These are phyloP conservation scores for Dryas integrifolia DNA, from an alignment of 331 rosid genomes.

Conservation along the genomic window DNA sequence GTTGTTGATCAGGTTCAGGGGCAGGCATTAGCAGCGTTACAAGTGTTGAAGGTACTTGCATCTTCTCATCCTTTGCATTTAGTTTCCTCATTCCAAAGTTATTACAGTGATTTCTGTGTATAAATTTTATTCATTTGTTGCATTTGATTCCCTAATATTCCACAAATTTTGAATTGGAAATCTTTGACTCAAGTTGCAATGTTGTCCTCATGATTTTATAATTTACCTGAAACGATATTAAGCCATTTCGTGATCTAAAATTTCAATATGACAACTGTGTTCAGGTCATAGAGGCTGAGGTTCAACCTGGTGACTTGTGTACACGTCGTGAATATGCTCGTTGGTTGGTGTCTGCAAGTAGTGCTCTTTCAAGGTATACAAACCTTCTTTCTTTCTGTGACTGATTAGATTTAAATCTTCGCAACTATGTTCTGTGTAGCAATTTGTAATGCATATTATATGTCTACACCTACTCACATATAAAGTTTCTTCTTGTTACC, in stretches of 20 bases:
- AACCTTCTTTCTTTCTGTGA: slow-evolving; percentile 23
- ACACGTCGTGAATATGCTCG: slow-evolving; percentile 97
- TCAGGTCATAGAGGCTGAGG: slow-evolving; percentile 87
- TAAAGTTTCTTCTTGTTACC: slow-evolving; percentile 23
- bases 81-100: neutral
- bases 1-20: slow-evolving; percentile 95
- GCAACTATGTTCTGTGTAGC: neutral
- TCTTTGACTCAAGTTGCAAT: slow-evolving; percentile 2
- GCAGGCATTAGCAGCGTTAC: slow-evolving; percentile 88
- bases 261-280: slow-evolving; percentile 5
- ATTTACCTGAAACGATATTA: neutral
- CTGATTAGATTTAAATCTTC: slow-evolving; percentile 21
- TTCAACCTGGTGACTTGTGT: slow-evolving; percentile 83
- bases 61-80: slow-evolving; percentile 9
- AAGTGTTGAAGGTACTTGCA: slow-evolving; percentile 74
- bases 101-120: neutral
- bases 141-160: neutral
- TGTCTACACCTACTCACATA: slow-evolving; percentile 16
- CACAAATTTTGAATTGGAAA: slow-evolving; percentile 4
- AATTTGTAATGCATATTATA: slow-evolving; percentile 7
- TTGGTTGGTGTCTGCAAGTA: slow-evolving; percentile 92
- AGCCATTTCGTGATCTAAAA: neutral
- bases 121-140: neutral
- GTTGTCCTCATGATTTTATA: slow-evolving; percentile 6
- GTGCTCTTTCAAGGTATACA: slow-evolving; percentile 79